phyloP scores from a whole-genome alignment of 2,329 filamentous ascomycete species.

The Diaporthe humulicola region DNA sequence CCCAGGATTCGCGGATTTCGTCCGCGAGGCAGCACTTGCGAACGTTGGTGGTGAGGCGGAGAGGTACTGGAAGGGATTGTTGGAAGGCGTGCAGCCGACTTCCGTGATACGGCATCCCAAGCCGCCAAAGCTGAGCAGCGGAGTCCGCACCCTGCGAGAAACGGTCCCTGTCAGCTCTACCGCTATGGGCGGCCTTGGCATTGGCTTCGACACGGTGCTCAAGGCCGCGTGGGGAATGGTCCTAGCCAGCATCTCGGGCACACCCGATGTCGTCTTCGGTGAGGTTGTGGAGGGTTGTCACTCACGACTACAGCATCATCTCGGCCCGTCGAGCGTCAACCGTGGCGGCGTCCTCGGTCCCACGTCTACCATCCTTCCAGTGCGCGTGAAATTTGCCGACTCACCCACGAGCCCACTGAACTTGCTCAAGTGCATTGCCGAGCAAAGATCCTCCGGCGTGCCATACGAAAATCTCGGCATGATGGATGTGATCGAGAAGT shows the following conservation, averaged over 20 bases:
- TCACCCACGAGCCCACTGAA: conserved; percentile 60
- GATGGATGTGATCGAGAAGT: conserved; percentile 64
- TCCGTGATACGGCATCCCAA: conserved; percentile 57
- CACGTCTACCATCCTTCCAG: conserved; percentile 60
- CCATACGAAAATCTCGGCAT: conserved; percentile 66
- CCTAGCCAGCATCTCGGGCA: conserved; percentile 63
- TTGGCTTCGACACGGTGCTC: conserved; percentile 65
- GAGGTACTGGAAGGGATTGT: conserved; percentile 50
- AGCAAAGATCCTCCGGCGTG: conserved; percentile 61
- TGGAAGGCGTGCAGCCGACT: conserved; percentile 63
- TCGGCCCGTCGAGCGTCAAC: conserved; percentile 63
- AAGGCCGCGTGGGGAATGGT: conserved; percentile 71
- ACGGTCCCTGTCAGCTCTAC: conserved; percentile 57
- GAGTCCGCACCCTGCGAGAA: conserved; percentile 55
- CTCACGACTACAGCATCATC: conserved; percentile 49
- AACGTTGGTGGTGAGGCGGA: conserved; percentile 53
- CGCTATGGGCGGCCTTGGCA: conserved; percentile 53
- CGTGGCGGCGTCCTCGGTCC: conserved; percentile 64
- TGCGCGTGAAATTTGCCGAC: conserved; percentile 62
- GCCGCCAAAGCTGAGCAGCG: conserved; percentile 55
- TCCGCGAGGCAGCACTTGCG: conserved; percentile 54
- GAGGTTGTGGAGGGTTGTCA: conserved; percentile 65
- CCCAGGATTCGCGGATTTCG: conserved; percentile 63
- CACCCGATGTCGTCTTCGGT: conserved; percentile 68
- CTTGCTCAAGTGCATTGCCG: conserved; percentile 62